Base-by-base conservation (phyloP, 2,329 filamentous ascomycete species). In the Colletotrichum godetiae region DNA sequence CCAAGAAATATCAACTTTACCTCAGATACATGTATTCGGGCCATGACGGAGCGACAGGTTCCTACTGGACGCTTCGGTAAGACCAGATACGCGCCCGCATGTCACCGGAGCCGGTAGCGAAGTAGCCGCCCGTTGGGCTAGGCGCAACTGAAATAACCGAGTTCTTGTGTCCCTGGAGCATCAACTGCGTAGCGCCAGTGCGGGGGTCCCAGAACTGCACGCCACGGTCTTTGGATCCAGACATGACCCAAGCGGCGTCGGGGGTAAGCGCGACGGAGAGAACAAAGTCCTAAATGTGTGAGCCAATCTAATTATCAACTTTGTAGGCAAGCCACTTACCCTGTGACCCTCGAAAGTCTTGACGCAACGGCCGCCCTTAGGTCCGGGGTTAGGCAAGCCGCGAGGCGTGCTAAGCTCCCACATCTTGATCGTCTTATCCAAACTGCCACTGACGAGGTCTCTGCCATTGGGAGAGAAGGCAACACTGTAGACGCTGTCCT, bases 371-470 rank as follows among this genome's bases (percentile, higher is more conserved):
- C 97, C 96, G 46, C 93, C 93, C 87, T 97, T 97, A 10, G 92
- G 89, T 37, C 89, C 91, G 57, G 90, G 88, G 80, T 89, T 91
- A 59, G 91, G 88, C 72, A 92, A 89, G 78, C 92, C 90, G 77
- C 93, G 90, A 57, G 92, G 90, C 27, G 93, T 90, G 68, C 90
- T 92, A 63, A 99, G 89, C 86, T 98, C 95, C 95, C 97, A 99
- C 93, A 98, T 97, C 88, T 98, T 98, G 88, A 98, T 98, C 0
- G 96, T 98, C 88, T 97, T 97, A 82, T 99, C 97, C 78, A 98
- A 86, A 88, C 94, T 97, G 75, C 97, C 97, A 79, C 94, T 97
- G 80, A 98, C 96, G 53, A 99, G 92, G 77, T 97, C 94, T 78
- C 95, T 94, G 74, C 96, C 96, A 78, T 94, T 96, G 33, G 97